Conservation (phyloP, 2,329 filamentous ascomycete genomes). For the Penicillium freii region DNA sequence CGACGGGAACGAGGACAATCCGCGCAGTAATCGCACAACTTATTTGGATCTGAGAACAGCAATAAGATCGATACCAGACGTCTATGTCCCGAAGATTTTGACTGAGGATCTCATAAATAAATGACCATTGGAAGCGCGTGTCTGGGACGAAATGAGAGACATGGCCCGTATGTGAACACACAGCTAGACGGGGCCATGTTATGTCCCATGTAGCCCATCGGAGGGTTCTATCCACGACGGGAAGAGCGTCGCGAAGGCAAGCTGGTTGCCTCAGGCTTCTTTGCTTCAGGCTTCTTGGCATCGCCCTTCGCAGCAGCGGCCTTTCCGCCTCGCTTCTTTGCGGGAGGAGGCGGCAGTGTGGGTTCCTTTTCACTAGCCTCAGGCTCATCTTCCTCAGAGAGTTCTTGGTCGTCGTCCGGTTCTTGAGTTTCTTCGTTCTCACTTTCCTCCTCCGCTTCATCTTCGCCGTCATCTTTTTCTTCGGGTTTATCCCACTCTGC, state of each 20-base stretch:
- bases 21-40: neutral
- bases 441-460: slow-evolving; percentile 18
- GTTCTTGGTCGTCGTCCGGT: slow-evolving; percentile 8
- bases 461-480: slow-evolving; percentile 30
- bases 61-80: neutral
- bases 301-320: slow-evolving; percentile 3
- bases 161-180: neutral
- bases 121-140: neutral
- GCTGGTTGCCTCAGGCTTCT: slow-evolving; percentile 1
- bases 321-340: slow-evolving; percentile 18
- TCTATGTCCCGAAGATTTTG: neutral
- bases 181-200: neutral
- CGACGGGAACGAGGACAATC: neutral
- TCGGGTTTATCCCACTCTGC: slow-evolving; percentile 36
- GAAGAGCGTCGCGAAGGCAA: slow-evolving; percentile 25
- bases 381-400: slow-evolving; percentile 6
- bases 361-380: slow-evolving; percentile 22
- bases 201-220: neutral
- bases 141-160: neutral
- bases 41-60: neutral
- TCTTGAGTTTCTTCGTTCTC: slow-evolving; percentile 19
- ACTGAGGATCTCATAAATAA: neutral
- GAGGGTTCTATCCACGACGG: slow-evolving; percentile 16
- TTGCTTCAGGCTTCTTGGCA: slow-evolving; percentile 14
- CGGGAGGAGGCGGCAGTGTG: slow-evolving; percentile 13